These are phyloP conservation scores for Boletus subcaerulescens DNA, from an alignment of 768 basidiomycete genomes.

Conservation along the genomic window DNA sequence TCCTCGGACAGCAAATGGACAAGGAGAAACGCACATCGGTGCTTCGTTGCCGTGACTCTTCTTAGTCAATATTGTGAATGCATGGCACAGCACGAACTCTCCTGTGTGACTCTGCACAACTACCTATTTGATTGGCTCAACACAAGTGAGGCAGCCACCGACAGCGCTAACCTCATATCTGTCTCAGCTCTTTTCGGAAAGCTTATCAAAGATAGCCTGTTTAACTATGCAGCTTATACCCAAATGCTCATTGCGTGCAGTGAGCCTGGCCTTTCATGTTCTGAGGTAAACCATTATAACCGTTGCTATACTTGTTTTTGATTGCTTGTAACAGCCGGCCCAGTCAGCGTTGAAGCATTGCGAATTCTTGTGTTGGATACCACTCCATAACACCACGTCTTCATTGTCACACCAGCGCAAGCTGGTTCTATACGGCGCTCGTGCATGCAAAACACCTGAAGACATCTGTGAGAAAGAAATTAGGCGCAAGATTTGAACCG, in stretches of 20 bases:
- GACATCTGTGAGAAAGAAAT: conserved; percentile 69
- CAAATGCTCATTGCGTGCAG: conserved; percentile 80
- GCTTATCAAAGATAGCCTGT: conserved; percentile 62
- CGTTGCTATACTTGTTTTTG: neutral
- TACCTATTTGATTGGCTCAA: conserved; percentile 82
- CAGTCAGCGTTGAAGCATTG: conserved; percentile 58
- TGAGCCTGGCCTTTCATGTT: conserved; percentile 55
- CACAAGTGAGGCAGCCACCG: conserved; percentile 55
- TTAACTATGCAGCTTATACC: conserved; percentile 72
- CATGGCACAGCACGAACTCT: conserved; percentile 61
- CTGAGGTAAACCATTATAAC: conserved; percentile 41
- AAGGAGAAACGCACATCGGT: conserved; percentile 41
- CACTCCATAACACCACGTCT: conserved; percentile 55
- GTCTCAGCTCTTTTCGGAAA: conserved; percentile 70
- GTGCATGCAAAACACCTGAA: conserved; percentile 68
- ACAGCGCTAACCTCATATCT: conserved; percentile 51
- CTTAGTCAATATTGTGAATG: conserved; percentile 61
- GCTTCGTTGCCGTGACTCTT: conserved; percentile 68
- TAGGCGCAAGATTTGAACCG: conserved; percentile 60
- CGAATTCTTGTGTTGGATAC: conserved; percentile 68
- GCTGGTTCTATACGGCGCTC: conserved; percentile 64
- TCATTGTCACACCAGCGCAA: conserved; percentile 68
- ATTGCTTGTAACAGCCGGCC: conserved; percentile 3
- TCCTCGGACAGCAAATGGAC: conserved; percentile 76
- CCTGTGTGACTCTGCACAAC: conserved; percentile 65